A percentile compares a stretch with the other conserved stretches of the same genome.
Evolutionary conservation across 306 rosid species (phyloP).

Genomic region (Oxytropis ochrocephala): DNA sequence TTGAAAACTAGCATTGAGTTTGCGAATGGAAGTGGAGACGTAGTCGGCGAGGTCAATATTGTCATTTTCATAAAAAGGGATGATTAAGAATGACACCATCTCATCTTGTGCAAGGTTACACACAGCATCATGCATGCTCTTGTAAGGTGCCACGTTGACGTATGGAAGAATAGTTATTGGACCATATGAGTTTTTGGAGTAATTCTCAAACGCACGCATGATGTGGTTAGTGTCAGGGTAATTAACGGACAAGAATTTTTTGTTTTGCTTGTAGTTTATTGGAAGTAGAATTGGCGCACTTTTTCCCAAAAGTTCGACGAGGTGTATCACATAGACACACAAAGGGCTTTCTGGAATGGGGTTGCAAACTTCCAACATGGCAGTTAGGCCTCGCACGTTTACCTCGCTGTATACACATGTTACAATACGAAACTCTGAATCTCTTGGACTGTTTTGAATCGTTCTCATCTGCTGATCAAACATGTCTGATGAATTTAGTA

Average conservation of each 20-base stretch:
- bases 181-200: conserved; percentile 35
- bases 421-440: conserved; percentile 26
- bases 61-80: conserved; percentile 45
- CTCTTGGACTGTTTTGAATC: conserved; percentile 20
- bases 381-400: conserved; percentile 31
- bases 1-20: conserved; percentile 30
- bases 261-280: neutral
- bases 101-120: conserved; percentile 35
- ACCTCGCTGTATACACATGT: conserved; percentile 43
- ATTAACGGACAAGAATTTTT: neutral
- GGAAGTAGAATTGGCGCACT: conserved; percentile 41
- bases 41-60: neutral
- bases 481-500: neutral
- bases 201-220: conserved; percentile 50
- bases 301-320: conserved; percentile 39
- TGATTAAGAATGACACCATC: conserved; percentile 26
- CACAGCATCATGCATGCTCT: conserved; percentile 42
- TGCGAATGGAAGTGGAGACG: conserved; percentile 2
- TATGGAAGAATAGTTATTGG: conserved; percentile 25
- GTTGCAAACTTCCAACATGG: conserved; percentile 40
- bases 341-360: conserved; percentile 32
- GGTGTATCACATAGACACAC: conserved; percentile 30
- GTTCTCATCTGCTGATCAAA: neutral
- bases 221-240: conserved; percentile 31
- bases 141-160: conserved; percentile 44